Evolutionary conservation across 257 asterid species (phyloP).

Genomic region (Nicotiana attenuata): DNA sequence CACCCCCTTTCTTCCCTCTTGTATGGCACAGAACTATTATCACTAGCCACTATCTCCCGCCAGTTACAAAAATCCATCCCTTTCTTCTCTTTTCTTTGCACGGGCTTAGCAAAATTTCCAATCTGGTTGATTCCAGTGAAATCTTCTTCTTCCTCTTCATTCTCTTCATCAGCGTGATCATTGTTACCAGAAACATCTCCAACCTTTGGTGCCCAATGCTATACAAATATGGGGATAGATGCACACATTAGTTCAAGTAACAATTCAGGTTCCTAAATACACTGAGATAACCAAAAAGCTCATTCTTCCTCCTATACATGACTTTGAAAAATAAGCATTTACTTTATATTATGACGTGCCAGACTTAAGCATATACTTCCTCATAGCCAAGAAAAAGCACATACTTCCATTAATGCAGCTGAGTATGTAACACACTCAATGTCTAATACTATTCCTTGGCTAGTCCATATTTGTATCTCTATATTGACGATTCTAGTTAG

Average conservation of each 20-base stretch:
- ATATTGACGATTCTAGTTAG: background rate
- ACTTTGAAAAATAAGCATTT: background rate
- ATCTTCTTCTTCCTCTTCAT: conserved; percentile 38
- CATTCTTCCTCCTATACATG: background rate
- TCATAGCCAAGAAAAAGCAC: background rate
- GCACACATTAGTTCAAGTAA: conserved; percentile 1
- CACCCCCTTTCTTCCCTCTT: conserved; percentile 19
- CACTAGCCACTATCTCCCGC: conserved; percentile 38
- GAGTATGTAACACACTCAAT: background rate
- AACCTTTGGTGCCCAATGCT: conserved; percentile 69
- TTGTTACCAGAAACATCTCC: conserved; percentile 13
- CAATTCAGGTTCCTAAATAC: background rate
- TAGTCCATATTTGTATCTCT: background rate
- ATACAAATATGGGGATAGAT: conserved; percentile 7
- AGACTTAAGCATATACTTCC: background rate
- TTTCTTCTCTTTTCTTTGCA: conserved; percentile 60
- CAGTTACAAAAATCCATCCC: conserved; percentile 53
- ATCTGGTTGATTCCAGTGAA: conserved; percentile 28
- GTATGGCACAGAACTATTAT: conserved; percentile 15
- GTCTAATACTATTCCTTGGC: background rate
- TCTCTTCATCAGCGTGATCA: conserved; percentile 29
- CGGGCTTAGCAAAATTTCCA: conserved; percentile 53
- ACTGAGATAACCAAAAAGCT: background rate
- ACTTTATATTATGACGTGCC: background rate
- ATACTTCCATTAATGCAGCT: background rate